phyloP scores from a whole-genome alignment of 805 yeast genomes.

The Komagataella pseudopastoris region DNA sequence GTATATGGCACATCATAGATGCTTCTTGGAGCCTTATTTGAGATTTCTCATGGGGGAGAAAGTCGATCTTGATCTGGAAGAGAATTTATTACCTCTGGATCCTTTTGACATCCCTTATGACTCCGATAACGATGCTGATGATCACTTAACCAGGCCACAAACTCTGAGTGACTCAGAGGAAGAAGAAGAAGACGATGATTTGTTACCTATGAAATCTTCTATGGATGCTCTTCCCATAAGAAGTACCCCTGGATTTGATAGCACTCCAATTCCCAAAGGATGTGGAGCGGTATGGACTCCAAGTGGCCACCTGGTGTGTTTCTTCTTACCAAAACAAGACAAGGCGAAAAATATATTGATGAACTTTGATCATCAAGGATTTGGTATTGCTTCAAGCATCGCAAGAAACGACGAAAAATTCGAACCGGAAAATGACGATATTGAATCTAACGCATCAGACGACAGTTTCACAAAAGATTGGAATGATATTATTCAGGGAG shows the following conservation, averaged over 20 bases:
- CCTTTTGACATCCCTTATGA: constrained; percentile 16
- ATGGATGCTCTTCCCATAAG: not conserved
- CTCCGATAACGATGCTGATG: constrained; percentile 12
- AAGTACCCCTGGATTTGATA: constrained; percentile 29
- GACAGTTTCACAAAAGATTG: constrained; percentile 58
- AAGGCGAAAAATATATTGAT: constrained; percentile 27
- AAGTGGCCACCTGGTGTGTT: constrained; percentile 69
- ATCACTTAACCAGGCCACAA: constrained; percentile 9
- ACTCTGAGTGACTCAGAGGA: constrained; percentile 22
- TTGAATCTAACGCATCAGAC: constrained; percentile 22
- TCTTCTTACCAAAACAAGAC: constrained; percentile 49
- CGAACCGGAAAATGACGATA: constrained; percentile 1
- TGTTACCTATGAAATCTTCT: not conserved
- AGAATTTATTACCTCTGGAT: constrained; percentile 13
- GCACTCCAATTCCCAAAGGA: constrained; percentile 85
- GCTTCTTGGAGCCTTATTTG: constrained; percentile 71
- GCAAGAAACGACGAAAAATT: constrained; percentile 16
- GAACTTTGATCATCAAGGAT: constrained; percentile 41
- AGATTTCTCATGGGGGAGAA: constrained; percentile 74
- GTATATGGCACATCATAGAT: constrained; percentile 42
- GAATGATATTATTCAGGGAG: constrained; percentile 8
- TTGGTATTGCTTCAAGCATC: constrained; percentile 20
- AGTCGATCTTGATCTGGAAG: constrained; percentile 28
- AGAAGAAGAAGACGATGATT: constrained; percentile 4
- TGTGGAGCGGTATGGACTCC: constrained; percentile 88